Base-by-base conservation (phyloP, 177 flowering plant genomes). In the Vitis hybrid region DNA sequence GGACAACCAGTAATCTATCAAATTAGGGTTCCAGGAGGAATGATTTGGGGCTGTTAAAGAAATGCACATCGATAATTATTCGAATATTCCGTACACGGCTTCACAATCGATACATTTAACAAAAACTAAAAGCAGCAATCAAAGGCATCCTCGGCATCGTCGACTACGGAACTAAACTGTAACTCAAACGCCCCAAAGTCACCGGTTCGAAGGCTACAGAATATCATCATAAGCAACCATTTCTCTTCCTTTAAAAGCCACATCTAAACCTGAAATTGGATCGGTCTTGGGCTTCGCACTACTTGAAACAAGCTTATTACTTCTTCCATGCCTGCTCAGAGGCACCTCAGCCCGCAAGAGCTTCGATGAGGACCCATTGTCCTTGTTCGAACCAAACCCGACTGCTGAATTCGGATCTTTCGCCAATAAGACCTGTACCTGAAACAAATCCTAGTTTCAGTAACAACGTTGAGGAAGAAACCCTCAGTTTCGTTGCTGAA, bases 141-240 rank as follows among this genome's bases (percentile, higher is more conserved):
- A 6, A 38, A 38, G 47, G 47, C 47, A 7, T 38, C 0, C 47
- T 38, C 47, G 4, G 9, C 9, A 38, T 38, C 7, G 0, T 38
- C 47, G 47, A 38, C 9, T 38, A 38, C 7, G 47, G 47, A 38
- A 7, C 9, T 7, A 0, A 38, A 38, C 28, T 38, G 8, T 7
- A 38, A 38, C 7, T 38, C 28, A 24, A 38, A 38, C 47, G 47
- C 47, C 47, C 47, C 9, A 5, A 38, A 15, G 24, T 10, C 15
- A 44, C n/a, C 53, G 2, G n/a, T 4, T 49, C 11, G 31, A 17
- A 62, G 12, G 19, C 66, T 70, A 90, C 71, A 93, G 78, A 67
- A 94, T 82, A 81, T 94, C 98, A 79, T 94, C 97, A 75, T 94
- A 94, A n/a, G 93, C 96, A 67, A 94, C 69, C 9, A 94, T 84